Evolutionary conservation across 306 rosid species (phyloP).

Genomic region (Prosopis cineraria): DNA sequence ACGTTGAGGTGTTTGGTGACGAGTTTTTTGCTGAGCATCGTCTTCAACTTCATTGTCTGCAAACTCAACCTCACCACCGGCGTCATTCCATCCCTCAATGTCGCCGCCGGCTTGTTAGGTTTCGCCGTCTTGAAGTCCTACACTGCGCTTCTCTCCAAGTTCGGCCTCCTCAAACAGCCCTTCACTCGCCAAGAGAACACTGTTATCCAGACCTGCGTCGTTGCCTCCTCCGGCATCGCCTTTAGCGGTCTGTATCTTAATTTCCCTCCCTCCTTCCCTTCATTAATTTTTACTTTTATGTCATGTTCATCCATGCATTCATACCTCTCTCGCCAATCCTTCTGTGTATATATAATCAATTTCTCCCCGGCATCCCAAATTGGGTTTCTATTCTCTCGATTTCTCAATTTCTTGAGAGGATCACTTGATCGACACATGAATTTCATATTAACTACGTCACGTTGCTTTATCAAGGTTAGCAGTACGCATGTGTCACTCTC

Average conservation of each 20-base stretch:
- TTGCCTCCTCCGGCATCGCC: slow-evolving; percentile 88
- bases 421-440: neutral
- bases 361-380: neutral
- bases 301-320: neutral
- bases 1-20: slow-evolving; percentile 59
- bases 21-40: slow-evolving; percentile 51
- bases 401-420: neutral
- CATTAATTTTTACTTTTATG: neutral
- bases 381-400: neutral
- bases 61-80: slow-evolving; percentile 81
- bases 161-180: slow-evolving; percentile 61
- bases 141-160: slow-evolving; percentile 39
- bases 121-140: slow-evolving; percentile 59
- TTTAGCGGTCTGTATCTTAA: slow-evolving; percentile 57
- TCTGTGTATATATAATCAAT: neutral
- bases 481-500: too few relatives aligned
- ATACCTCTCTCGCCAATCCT: too few relatives aligned
- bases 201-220: slow-evolving; percentile 77
- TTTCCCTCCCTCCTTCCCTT: neutral
- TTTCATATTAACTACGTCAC: too few relatives aligned
- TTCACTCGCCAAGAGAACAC: slow-evolving; percentile 84
- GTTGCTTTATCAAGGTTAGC: too few relatives aligned
- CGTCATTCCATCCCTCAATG: slow-evolving; percentile 73
- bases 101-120: slow-evolving; percentile 76
- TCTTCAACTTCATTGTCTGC: slow-evolving; percentile 66